Evolutionary conservation across 176 grass and related monocot species (phyloP).

Genomic region (Dactylis glomerata): DNA sequence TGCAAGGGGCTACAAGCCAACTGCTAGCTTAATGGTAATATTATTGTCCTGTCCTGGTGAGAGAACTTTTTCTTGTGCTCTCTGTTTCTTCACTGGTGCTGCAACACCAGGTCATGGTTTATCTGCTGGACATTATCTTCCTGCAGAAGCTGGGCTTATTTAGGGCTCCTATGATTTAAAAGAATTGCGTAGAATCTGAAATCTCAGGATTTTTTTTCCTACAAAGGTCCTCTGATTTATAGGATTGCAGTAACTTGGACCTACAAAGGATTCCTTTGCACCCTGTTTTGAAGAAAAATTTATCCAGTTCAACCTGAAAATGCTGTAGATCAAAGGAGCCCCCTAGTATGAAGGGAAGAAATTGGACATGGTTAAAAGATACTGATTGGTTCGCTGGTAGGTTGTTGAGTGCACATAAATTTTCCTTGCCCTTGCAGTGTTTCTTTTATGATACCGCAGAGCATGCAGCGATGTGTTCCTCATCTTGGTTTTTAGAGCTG

Average conservation of each 20-base stretch:
- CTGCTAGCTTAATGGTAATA: not conserved
- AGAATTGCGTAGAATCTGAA: too few species aligned
- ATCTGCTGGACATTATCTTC: not conserved
- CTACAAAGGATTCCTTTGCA: too few species aligned
- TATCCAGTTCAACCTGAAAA: too few species aligned
- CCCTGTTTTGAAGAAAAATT: too few species aligned
- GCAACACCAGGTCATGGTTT: not conserved
- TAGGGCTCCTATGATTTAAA: too few species aligned
- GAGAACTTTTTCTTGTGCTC: not conserved
- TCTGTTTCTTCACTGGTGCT: not conserved
- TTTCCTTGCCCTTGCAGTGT: not conserved
- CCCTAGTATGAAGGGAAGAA: not conserved
- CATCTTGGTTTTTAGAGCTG: conserved; percentile 1
- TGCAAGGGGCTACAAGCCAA: conserved; percentile 1
- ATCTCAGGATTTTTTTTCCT: too few species aligned
- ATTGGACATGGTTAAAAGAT: too few species aligned
- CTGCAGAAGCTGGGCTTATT: not conserved
- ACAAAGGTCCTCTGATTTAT: too few species aligned
- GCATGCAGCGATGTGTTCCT: not conserved
- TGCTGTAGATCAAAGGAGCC: too few species aligned
- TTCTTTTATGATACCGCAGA: not conserved
- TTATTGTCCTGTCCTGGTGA: not conserved
- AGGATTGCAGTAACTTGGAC: too few species aligned
- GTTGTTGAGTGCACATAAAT: not conserved
- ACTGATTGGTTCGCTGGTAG: too few species aligned